These are phyloP conservation scores for Tetraselmis striata DNA, from an alignment of 139 green algal genomes.

Conservation along the genomic window DNA sequence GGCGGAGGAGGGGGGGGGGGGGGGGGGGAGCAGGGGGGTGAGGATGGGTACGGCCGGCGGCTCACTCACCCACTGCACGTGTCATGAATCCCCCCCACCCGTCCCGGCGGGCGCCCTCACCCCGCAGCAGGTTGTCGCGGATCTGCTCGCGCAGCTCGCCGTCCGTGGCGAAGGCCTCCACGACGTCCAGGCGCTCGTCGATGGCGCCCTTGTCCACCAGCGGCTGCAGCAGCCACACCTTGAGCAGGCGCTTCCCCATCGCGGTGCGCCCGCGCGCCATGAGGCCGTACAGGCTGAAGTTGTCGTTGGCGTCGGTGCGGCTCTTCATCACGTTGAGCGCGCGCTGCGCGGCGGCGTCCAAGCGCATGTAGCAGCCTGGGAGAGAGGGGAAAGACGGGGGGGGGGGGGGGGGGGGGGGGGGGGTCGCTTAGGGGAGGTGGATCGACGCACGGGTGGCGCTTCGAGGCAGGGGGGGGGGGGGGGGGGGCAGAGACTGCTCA, in stretches of 20 bases:
- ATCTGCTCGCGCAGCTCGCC: slow-evolving; percentile 62
- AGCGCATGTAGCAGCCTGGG: slow-evolving; percentile 42
- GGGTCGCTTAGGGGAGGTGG: too few species aligned
- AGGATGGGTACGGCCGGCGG: too few species aligned
- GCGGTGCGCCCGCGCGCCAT: slow-evolving; percentile 77
- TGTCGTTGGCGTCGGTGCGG: slow-evolving; percentile 52
- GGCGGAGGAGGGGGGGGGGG: too few species aligned
- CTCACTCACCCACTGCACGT: too few species aligned
- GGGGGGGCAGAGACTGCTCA: too few species aligned
- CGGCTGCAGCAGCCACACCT: slow-evolving; percentile 95
- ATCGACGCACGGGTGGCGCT: too few species aligned
- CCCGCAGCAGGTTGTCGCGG: slow-evolving; percentile 55
- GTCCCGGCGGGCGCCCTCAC: too few species aligned
- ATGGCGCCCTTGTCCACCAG: slow-evolving; percentile 72
- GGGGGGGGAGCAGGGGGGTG: too few species aligned
- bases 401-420: too few species aligned
- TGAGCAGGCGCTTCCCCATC: slow-evolving; percentile 89
- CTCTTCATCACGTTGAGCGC: slow-evolving; percentile 88
- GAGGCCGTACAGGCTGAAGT: slow-evolving; percentile 82
- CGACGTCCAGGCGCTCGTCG: slow-evolving; percentile 62
- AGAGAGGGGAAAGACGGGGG: too few species aligned
- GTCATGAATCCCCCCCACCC: too few species aligned
- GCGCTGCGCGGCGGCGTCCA: slow-evolving; percentile 63
- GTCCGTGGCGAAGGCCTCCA: slow-evolving; percentile 73
- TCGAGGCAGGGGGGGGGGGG: too few species aligned